A percentile compares a stretch with the other conserved stretches of the same genome.
Conservation (phyloP, 164 flowering plant genomes). For the Tetracentron sinense region DNA sequence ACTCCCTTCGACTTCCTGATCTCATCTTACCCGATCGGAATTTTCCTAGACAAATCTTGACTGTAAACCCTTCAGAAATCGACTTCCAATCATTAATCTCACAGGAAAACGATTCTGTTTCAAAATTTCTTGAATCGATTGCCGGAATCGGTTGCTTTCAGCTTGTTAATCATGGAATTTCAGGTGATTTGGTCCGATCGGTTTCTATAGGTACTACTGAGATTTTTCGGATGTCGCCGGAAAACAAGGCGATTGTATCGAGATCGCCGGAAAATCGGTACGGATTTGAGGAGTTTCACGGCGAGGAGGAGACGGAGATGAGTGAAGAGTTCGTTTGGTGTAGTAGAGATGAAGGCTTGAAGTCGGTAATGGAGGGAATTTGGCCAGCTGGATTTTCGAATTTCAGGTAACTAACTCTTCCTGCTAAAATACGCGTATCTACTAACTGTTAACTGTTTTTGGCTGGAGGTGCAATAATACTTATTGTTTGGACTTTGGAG, state of each 20-base stretch:
- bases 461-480: too few relatives aligned
- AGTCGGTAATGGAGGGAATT: slow-evolving; percentile 62
- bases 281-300: slow-evolving; percentile 57
- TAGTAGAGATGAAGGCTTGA: slow-evolving; percentile 38
- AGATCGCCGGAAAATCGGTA: slow-evolving; percentile 45
- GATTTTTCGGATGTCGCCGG: slow-evolving; percentile 43
- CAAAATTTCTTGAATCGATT: slow-evolving; percentile 32
- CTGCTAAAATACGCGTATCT: not conserved
- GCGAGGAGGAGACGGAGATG: slow-evolving; percentile 41
- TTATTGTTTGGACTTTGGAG: too few relatives aligned
- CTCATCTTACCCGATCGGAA: slow-evolving; percentile 59
- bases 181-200: slow-evolving; percentile 29
- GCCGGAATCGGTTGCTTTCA: slow-evolving; percentile 60
- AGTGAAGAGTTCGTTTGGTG: slow-evolving; percentile 82
- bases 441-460: too few relatives aligned
- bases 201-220: slow-evolving; percentile 31
- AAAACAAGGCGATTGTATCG: slow-evolving; percentile 35
- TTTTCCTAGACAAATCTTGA: slow-evolving; percentile 47
- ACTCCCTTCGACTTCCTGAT: slow-evolving; percentile 59
- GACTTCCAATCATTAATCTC: slow-evolving; percentile 41
- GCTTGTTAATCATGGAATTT: slow-evolving; percentile 60
- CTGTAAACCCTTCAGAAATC: slow-evolving; percentile 35
- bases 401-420: slow-evolving; percentile 52
- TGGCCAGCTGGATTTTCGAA: slow-evolving; percentile 54
- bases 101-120: slow-evolving; percentile 7